These are phyloP conservation scores for Falciphora oryzae DNA, from an alignment of 2,329 filamentous ascomycete genomes.

Conservation along the genomic window DNA sequence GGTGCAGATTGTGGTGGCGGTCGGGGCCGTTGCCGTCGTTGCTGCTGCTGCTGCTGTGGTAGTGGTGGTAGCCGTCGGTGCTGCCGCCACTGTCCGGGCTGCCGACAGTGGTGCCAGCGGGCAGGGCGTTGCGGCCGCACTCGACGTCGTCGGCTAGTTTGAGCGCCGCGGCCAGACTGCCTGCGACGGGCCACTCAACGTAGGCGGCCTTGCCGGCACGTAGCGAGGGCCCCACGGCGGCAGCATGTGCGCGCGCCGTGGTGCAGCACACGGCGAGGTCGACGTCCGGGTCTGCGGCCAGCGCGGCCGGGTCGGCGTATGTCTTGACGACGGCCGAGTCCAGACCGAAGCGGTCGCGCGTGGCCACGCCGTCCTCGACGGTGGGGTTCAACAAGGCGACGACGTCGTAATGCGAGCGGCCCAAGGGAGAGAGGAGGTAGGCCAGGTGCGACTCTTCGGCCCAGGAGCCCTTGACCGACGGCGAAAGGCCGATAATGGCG, in stretches of 20 bases:
- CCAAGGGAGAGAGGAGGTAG: slow-evolving; percentile 45
- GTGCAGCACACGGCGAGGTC: slow-evolving; percentile 42
- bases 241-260: slow-evolving; percentile 38
- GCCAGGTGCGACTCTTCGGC: slow-evolving; percentile 45
- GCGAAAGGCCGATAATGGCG: slow-evolving; percentile 15
- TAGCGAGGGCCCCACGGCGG: slow-evolving; percentile 39
- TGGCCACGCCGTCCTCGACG: slow-evolving; percentile 37
- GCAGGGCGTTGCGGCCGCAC: background rate
- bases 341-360: slow-evolving; percentile 34
- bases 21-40: background rate
- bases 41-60: background rate
- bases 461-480: slow-evolving; percentile 12
- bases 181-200: slow-evolving; percentile 53
- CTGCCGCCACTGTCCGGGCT: background rate
- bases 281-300: slow-evolving; percentile 43
- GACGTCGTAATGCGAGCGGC: slow-evolving; percentile 39
- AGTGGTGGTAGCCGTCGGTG: background rate
- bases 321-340: slow-evolving; percentile 31
- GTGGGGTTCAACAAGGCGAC: slow-evolving; percentile 48
- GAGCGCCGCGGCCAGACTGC: slow-evolving; percentile 32
- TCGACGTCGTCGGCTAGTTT: slow-evolving; percentile 31
- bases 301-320: slow-evolving; percentile 42
- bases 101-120: background rate
- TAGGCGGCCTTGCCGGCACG: slow-evolving; percentile 47
- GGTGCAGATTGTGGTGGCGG: no score